Evolutionary conservation across 345 rosid species (phyloP).

Genomic region (Erucastrum elatum): DNA sequence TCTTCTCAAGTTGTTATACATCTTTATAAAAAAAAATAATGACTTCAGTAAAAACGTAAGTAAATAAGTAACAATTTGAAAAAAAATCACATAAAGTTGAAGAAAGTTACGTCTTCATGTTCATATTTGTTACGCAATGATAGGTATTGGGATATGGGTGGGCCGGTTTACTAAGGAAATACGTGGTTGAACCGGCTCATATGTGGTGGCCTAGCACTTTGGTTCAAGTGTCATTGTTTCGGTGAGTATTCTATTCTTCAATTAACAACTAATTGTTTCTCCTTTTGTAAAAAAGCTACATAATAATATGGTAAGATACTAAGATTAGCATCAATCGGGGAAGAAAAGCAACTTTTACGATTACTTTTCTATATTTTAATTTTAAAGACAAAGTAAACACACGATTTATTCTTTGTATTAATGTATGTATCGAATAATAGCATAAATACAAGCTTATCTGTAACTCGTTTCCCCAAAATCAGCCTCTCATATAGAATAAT

Average conservation of each 20-base stretch:
- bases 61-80: background rate
- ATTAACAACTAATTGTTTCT: conserved; percentile 1
- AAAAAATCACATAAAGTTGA: background rate
- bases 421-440: background rate
- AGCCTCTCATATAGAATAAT: background rate
- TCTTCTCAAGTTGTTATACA: background rate
- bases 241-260: conserved; percentile 43
- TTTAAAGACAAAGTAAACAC: background rate
- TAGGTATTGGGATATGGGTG: conserved; percentile 92
- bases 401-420: background rate
- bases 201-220: conserved; percentile 97
- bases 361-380: background rate
- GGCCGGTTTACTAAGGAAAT: conserved; percentile 89
- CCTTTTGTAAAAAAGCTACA: conserved; percentile 17
- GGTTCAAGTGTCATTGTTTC: conserved; percentile 84
- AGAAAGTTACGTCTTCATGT: conserved; percentile 6
- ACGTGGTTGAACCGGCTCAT: conserved; percentile 92
- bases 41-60: background rate
- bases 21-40: background rate
- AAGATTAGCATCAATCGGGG: background rate
- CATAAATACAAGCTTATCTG: conserved; percentile 15
- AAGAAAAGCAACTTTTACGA: conserved; percentile 2
- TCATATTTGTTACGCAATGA: background rate
- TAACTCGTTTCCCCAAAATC: conserved; percentile 2
- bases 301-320: conserved; percentile 8